Evolutionary conservation across 176 grass and related monocot genomes (phyloP), one percentile per base, ranked within the genome.

Genomic region (Chrysopogon serrulatus): DNA sequence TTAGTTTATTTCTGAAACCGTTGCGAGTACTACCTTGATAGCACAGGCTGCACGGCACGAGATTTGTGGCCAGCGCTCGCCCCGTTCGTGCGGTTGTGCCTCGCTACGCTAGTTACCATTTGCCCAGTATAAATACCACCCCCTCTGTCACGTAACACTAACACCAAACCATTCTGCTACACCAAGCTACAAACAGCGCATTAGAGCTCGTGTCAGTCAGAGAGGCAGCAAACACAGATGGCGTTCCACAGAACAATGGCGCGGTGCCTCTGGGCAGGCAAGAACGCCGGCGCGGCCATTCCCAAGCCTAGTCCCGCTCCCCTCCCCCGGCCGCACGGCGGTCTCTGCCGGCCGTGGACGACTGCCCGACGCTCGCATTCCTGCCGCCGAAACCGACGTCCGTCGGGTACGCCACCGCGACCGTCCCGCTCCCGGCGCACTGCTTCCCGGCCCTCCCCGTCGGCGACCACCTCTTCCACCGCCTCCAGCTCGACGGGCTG

Each of bases 381-480:
- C 75, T 84, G 32, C 80, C 48, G 1, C 89, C 89, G 1, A 64
- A 35, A 41, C 32, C 84, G 14, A 51, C 33, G 32, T 21, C 32
- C 61, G 84, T 14, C 39, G 59, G 79, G 7, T 88, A 79, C 67
- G 64, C 79, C 73, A 79, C 79, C n/a, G 77, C 28, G 43, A 67
- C 76, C 41, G 87, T 93, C 56, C 84, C 84, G 26, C 77, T 89
- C 43, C 89, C 93, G 27, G 54, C 80, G 3, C 84, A 92, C 56
- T 84, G 91, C 23, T 86, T 98, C 80, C 91, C 96, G 0, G 91
- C 91, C 26, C 85, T 98, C 66, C 93, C 96, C 23, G 78, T 92
- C 77, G 88, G 86, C 48, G 91, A 92, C 87, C 75, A 90, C 33
- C 28, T 94, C 5, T 70, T 92, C 76, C 66, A 79, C 40, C 86